A percentile compares a stretch with the other conserved stretches of the same genome.
Evolutionary conservation across 208 protist genomes (phyloP).

Genomic region (Trypanosoma theileri): DNA sequence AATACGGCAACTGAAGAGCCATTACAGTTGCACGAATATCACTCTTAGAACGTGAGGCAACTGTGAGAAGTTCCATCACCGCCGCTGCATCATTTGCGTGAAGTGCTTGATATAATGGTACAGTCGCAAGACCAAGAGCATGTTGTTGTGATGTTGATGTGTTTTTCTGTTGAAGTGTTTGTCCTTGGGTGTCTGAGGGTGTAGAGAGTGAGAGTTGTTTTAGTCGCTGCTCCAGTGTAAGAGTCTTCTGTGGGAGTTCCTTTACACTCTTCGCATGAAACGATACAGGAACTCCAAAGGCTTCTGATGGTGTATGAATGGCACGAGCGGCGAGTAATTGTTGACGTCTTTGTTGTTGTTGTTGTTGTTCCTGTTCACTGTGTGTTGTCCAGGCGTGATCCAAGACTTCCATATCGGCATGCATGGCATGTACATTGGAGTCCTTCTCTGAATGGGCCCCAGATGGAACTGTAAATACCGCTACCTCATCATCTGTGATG

Average conservation of each 20-base stretch:
- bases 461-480: conserved; percentile 16
- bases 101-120: conserved; percentile 84
- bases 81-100: conserved; percentile 73
- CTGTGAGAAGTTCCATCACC: conserved; percentile 81
- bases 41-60: conserved; percentile 46
- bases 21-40: conserved; percentile 69
- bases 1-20: conserved; percentile 74
- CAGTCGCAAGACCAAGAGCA: conserved; percentile 72
- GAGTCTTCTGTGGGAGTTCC: conserved; percentile 63
- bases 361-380: conserved; percentile 19
- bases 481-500: conserved; percentile 5
- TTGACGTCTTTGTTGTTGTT: conserved; percentile 31
- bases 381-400: conserved; percentile 32
- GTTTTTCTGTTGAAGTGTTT: background rate
- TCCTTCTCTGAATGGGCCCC: conserved; percentile 7
- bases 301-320: conserved; percentile 45
- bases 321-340: conserved; percentile 56
- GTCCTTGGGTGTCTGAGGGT: background rate
- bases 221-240: conserved; percentile 76
- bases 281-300: conserved; percentile 43
- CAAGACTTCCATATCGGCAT: conserved; percentile 29
- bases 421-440: background rate
- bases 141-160: conserved; percentile 30
- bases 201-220: conserved; percentile 37
- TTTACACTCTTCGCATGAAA: conserved; percentile 68